These are phyloP conservation scores for Yarrowia keelungensis DNA, from an alignment of 805 yeast genomes.

Conservation along the genomic window DNA sequence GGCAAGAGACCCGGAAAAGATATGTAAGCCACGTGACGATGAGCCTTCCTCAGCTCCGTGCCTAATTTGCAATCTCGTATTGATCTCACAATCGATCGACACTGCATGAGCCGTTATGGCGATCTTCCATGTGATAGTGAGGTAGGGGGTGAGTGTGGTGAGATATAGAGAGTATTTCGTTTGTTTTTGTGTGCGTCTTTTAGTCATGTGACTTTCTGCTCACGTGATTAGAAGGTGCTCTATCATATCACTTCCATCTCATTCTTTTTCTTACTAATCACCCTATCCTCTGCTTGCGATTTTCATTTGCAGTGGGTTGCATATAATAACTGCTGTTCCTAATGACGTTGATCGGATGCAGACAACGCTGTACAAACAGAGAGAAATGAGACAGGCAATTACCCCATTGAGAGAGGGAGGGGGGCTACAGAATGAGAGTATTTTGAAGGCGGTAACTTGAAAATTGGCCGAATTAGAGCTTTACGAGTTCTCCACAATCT, in stretches of 20 bases:
- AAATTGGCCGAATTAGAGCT: too few species aligned
- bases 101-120: conserved; percentile 26
- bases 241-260: too few species aligned
- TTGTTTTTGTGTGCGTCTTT: too few species aligned
- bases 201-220: background rate
- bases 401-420: background rate
- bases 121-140: background rate
- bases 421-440: too few species aligned
- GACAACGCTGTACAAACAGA: background rate
- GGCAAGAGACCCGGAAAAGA: too few species aligned
- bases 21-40: background rate
- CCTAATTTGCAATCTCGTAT: background rate
- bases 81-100: conserved; percentile 27
- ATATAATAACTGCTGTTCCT: background rate
- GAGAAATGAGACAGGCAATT: background rate
- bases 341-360: background rate
- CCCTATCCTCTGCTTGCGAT: background rate
- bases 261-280: too few species aligned
- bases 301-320: conserved; percentile 7
- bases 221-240: too few species aligned
- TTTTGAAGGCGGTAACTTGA: too few species aligned
- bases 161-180: background rate
- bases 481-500: too few species aligned
- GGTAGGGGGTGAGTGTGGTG: too few species aligned
- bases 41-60: too few species aligned